These are phyloP conservation scores for Zygotorulaspora danielsina DNA, from an alignment of 805 yeast genomes.

Conservation along the genomic window DNA sequence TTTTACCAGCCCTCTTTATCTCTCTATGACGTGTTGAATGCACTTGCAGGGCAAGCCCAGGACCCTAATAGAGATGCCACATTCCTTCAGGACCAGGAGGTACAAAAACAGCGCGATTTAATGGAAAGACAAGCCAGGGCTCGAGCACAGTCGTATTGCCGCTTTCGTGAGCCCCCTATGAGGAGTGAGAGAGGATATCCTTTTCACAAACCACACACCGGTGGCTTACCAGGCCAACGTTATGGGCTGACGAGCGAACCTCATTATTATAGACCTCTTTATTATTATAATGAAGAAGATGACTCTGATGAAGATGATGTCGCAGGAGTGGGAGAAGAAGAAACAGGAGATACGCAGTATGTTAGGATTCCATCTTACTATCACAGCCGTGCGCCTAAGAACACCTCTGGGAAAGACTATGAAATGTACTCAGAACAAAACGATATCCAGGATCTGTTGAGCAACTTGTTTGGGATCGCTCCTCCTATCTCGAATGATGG, in stretches of 20 bases:
- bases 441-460: conserved; percentile 20
- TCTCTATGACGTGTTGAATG: conserved; percentile 29
- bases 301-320: conserved; percentile 31
- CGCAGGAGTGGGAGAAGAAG: conserved; percentile 15
- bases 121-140: background rate
- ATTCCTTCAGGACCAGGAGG: conserved; percentile 9
- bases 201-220: background rate
- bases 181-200: background rate
- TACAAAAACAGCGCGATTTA: conserved; percentile 9
- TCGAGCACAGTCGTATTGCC: background rate
- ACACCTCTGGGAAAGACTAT: conserved; percentile 7
- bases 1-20: conserved; percentile 33
- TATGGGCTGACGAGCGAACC: conserved; percentile 19
- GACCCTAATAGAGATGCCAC: conserved; percentile 15
- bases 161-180: background rate
- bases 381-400: conserved; percentile 17
- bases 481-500: conserved; percentile 6
- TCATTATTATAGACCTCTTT: conserved; percentile 30
- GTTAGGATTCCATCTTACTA: conserved; percentile 22
- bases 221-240: conserved; percentile 11
- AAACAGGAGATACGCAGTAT: conserved; percentile 44
- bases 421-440: conserved; percentile 6
- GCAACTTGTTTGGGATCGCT: conserved; percentile 24
- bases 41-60: conserved; percentile 24
- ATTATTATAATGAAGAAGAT: conserved; percentile 28